Base-by-base conservation (phyloP, 768 basidiomycete genomes). In the Sarcodon aspratus region DNA sequence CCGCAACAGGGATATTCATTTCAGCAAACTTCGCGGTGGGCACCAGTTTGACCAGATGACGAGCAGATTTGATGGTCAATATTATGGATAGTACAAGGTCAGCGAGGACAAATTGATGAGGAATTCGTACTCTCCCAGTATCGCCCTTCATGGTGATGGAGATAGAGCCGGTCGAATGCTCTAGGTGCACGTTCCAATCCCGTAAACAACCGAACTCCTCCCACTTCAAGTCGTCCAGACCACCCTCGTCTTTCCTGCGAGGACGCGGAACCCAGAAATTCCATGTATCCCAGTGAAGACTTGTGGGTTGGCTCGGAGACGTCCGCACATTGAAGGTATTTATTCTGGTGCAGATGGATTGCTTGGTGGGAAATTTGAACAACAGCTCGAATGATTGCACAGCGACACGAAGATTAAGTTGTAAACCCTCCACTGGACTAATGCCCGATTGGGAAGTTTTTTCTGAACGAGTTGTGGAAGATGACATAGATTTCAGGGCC, bases 51-150 rank as follows among this genome's bases (percentile, higher is more conserved):
- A 70, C 52, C 7, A 96, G 69, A 57, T 94, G 86, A 53, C 80
- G 82, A 42, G 80, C 56, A 1, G 80, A 75, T 64, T 98, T 98
- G 54, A 80, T 55, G 7, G 82, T 73, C 46, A 88, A 68, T 45
- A 69, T 75, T 50, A 75, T 58, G 59, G 90, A 88, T 45, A 85
- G 73, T 43, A 93, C 73, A 45, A 96, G 69, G 32, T 89, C 80
- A 3, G 85, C 75, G 37, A 93, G 64, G 37, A 85, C 64, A 61
- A 84, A 95, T 10, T 80, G 78, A 59, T 77, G 77, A 1, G 94
- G 92, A 34, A 98, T 81, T 15, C 80, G 79, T n/a, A 96, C 57
- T 18, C 79, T 79, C 1, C 78, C 73, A 46, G 79, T 81, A 34
- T 87, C 79, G 15, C 75, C 79, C 21, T 74, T 66, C 46, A 86